Percentiles rank a stretch among this genome's conserved stretches.
These are phyloP conservation scores for Epithele typhae DNA, from an alignment of 768 basidiomycete species.

Conservation along the genomic window DNA sequence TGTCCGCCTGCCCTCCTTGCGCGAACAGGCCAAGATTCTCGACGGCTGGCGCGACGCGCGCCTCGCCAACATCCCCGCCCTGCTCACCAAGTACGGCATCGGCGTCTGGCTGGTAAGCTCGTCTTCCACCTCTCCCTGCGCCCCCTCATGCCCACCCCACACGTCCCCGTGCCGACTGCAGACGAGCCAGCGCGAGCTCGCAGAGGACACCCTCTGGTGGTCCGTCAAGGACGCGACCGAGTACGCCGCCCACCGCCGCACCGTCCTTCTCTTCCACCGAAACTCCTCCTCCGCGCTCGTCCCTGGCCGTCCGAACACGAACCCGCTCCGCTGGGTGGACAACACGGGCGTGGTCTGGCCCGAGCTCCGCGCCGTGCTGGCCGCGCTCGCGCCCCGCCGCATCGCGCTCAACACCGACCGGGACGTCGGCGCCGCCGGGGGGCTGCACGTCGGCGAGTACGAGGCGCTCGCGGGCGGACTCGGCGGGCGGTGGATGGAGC, in stretches of 20 bases:
- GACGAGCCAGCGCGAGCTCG: constrained; percentile 47
- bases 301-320: constrained; percentile 25
- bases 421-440: constrained; percentile 45
- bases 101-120: constrained; percentile 40
- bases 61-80: constrained; percentile 35
- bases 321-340: constrained; percentile 45
- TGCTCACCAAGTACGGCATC: constrained; percentile 39
- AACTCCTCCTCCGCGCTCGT: constrained; percentile 11
- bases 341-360: constrained; percentile 47
- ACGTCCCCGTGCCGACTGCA: constrained; percentile 22
- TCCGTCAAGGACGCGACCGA: constrained; percentile 46
- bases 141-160: no score
- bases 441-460: constrained; percentile 47
- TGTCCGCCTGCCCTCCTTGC: constrained; percentile 33
- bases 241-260: constrained; percentile 44
- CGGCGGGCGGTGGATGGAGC: constrained; percentile 36
- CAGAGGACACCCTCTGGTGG: constrained; percentile 52
- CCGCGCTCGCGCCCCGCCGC: constrained; percentile 31
- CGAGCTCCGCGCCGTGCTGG: constrained; percentile 35
- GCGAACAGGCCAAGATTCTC: constrained; percentile 36
- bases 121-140: no score
- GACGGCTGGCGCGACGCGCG: constrained; percentile 39
- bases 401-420: constrained; percentile 45
- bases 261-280: constrained; percentile 43
- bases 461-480: constrained; percentile 34